Percentiles rank a stretch among this genome's conserved stretches.
phyloP scores from a whole-genome alignment of 331 rosid genomes.

The Pyracantha coccinea region DNA sequence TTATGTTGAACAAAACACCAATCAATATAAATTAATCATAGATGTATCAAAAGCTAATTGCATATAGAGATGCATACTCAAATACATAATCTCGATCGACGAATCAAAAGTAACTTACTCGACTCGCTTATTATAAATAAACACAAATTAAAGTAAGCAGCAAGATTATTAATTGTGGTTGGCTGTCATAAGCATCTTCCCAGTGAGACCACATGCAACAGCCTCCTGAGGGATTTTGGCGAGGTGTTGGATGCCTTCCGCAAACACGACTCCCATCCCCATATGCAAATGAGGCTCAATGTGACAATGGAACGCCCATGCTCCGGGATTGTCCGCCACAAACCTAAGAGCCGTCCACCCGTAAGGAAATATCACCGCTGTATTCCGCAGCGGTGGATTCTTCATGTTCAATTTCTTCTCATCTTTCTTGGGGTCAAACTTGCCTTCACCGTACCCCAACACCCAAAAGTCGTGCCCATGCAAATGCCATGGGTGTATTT shows the following conservation, averaged over 20 bases:
- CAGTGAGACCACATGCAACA: constrained; percentile 33
- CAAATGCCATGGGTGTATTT: constrained; percentile 84
- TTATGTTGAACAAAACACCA: not conserved
- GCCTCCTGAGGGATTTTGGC: constrained; percentile 30
- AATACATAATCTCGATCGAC: not conserved
- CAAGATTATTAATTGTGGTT: not conserved
- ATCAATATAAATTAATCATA: not conserved
- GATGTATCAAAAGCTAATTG: not conserved
- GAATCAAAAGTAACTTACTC: not conserved
- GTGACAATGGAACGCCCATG: constrained; percentile 76
- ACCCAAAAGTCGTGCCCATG: constrained; percentile 97
- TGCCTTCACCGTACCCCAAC: constrained; percentile 68
- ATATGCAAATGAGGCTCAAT: constrained; percentile 89
- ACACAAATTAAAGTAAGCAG: not conserved
- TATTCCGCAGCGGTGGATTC: constrained; percentile 65
- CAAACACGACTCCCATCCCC: constrained; percentile 84
- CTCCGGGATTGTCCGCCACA: constrained; percentile 78
- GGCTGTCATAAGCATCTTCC: not conserved
- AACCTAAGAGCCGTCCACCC: constrained; percentile 86
- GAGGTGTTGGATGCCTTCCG: constrained; percentile 39
- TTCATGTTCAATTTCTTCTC: constrained; percentile 44
- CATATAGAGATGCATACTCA: not conserved
- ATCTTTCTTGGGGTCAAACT: constrained; percentile 21
- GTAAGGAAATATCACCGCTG: constrained; percentile 56
- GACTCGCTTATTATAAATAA: not conserved